phyloP scores from a whole-genome alignment of 179 eudicot species.

The Gypsophila paniculata region DNA sequence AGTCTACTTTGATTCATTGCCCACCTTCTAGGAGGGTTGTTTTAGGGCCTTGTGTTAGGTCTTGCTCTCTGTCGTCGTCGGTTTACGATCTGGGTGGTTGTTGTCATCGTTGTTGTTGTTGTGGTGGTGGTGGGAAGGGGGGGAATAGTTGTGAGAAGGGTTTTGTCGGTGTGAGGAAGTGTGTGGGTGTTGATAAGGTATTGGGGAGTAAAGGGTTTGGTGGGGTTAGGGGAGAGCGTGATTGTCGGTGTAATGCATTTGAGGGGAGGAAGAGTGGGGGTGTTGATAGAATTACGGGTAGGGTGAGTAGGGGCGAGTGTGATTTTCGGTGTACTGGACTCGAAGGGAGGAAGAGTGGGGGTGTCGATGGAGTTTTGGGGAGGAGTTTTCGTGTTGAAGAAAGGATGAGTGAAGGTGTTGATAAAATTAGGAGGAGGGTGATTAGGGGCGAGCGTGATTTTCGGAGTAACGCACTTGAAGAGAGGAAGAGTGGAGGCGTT shows the following conservation, averaged over 20 bases:
- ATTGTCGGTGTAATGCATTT: not conserved
- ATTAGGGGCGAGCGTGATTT: slow-evolving; percentile 29
- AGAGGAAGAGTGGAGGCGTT: slow-evolving; percentile 26
- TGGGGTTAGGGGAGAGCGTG: too few species aligned
- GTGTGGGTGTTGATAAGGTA: slow-evolving; percentile 6
- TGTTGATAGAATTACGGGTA: slow-evolving; percentile 5
- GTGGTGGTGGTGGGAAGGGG: too few species aligned
- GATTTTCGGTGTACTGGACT: not conserved
- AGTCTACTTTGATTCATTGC: slow-evolving; percentile 63
- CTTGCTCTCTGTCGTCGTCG: slow-evolving; percentile 28
- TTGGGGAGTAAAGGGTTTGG: not conserved
- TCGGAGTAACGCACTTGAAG: not conserved
- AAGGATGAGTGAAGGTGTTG: slow-evolving; percentile 26
- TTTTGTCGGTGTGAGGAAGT: slow-evolving; percentile 16
- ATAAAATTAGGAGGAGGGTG: slow-evolving; percentile 33
- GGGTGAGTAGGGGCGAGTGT: not conserved
- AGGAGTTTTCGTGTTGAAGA: not conserved
- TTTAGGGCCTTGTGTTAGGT: slow-evolving; percentile 36
- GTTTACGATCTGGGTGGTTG: slow-evolving; percentile 35
- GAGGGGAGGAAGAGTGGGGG: slow-evolving; percentile 12
- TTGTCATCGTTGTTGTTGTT: slow-evolving; percentile 18
- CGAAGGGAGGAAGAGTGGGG: slow-evolving; percentile 8
- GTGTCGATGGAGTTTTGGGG: slow-evolving; percentile 1
- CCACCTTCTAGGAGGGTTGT: slow-evolving; percentile 50
- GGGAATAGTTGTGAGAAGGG: too few species aligned